A percentile compares a stretch with the other conserved stretches of the same genome.
Conservation (phyloP, 1,284 basidiomycete genomes). For the Austroboletus novae-zelandiae region DNA sequence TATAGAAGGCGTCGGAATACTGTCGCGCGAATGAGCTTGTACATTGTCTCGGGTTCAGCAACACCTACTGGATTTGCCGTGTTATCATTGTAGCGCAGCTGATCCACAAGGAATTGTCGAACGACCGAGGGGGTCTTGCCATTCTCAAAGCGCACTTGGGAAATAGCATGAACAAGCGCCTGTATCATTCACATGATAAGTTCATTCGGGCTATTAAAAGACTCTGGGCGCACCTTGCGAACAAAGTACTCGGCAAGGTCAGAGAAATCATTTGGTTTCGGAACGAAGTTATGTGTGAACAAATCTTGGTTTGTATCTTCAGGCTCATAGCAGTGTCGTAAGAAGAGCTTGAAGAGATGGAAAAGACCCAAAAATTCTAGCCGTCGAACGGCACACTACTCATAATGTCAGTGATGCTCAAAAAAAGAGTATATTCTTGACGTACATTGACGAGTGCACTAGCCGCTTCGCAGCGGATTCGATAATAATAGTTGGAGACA, state of each 20-base stretch:
- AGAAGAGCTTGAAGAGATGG: constrained; percentile 93
- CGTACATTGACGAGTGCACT: constrained; percentile 81
- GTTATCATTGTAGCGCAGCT: constrained; percentile 93
- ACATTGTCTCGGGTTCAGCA: neutral
- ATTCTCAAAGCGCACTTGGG: constrained; percentile 81
- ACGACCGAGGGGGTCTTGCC: constrained; percentile 87
- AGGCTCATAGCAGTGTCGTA: constrained; percentile 90
- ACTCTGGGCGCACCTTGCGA: constrained; percentile 63
- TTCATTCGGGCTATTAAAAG: neutral
- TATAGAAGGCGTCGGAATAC: constrained; percentile 91
- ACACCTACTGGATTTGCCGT: constrained; percentile 79
- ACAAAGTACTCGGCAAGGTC: constrained; percentile 94
- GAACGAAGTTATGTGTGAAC: constrained; percentile 82
- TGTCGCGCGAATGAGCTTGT: constrained; percentile 34
- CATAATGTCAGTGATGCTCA: constrained; percentile 10
- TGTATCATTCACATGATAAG: constrained; percentile 29
- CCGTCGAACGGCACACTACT: constrained; percentile 75
- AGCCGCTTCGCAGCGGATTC: constrained; percentile 96
- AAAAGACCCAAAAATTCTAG: constrained; percentile 91
- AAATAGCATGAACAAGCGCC: constrained; percentile 79
- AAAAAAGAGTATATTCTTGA: constrained; percentile 16
- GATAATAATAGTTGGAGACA: constrained; percentile 95
- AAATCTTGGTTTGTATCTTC: constrained; percentile 76
- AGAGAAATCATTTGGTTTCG: constrained; percentile 91
- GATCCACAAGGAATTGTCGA: constrained; percentile 88